These are phyloP conservation scores for Erythrobasidium yunnanense DNA, from an alignment of 768 basidiomycete genomes.

Conservation along the genomic window DNA sequence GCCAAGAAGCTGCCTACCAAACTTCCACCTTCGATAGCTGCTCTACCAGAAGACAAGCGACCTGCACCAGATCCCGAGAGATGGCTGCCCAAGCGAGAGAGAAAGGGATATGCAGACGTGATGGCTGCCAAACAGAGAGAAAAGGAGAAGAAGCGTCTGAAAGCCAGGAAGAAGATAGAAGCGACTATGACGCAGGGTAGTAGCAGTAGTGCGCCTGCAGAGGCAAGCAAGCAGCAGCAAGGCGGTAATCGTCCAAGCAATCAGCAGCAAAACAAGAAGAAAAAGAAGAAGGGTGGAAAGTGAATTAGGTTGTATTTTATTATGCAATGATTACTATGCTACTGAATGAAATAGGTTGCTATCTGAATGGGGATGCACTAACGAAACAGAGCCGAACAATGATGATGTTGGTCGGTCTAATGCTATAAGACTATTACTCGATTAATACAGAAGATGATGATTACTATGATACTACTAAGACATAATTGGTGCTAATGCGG, in stretches of 20 bases:
- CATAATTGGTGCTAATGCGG: no score
- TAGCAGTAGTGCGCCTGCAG: neutral
- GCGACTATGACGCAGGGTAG: slow-evolving; percentile 14
- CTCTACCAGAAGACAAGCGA: slow-evolving; percentile 22
- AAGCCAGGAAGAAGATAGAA: slow-evolving; percentile 23
- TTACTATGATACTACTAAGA: no score
- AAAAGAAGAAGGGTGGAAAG: slow-evolving; percentile 23
- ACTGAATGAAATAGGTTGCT: neutral
- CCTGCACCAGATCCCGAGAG: slow-evolving; percentile 26
- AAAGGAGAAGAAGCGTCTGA: slow-evolving; percentile 39
- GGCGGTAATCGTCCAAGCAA: no score
- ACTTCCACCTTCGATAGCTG: slow-evolving; percentile 18
- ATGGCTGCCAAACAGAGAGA: slow-evolving; percentile 32
- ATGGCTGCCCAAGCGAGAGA: slow-evolving; percentile 36
- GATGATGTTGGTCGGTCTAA: no score
- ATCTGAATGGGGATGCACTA: no score
- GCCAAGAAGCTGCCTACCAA: neutral
- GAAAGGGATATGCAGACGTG: slow-evolving; percentile 31
- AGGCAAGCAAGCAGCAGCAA: slow-evolving; percentile 3
- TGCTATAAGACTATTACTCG: no score
- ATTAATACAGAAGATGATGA: no score
- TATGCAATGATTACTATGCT: neutral
- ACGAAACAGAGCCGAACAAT: no score
- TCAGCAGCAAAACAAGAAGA: slow-evolving; percentile 4
- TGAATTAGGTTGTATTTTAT: neutral